Evolutionary conservation across 148 eudicot species (phyloP), one percentile per base, ranked within the genome.

Genomic region (Drosera capensis): DNA sequence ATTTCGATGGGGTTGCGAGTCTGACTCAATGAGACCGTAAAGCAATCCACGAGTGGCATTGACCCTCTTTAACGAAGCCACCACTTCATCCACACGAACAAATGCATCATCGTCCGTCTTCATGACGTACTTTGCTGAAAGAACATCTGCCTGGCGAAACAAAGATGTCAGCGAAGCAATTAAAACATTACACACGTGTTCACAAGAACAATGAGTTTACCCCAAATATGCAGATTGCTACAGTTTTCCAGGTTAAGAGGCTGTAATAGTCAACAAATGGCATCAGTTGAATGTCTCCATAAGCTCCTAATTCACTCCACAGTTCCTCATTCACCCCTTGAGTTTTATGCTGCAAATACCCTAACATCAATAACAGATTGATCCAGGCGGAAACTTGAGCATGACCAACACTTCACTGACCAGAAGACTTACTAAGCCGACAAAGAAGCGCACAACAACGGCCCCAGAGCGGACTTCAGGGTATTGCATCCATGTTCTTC

Each of bases 401-500:
- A n/a, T n/a, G n/a, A n/a, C n/a, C n/a, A n/a, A n/a, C n/a, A n/a
- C n/a, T n/a, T n/a, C n/a, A n/a, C 23, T 17, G 14, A 19, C 7
- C 23, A 5, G 13, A 49, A 28, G 18, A 70, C 97, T 75, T 47
- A 90, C 97, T 86, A 90, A 65, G 54, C 97, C 97, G 60, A 90
- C 97, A 65, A 90, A 90, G 65, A 90, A 90, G 25, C 93, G 97
- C 43, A 80, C 93, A 25, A 79, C 95, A 55, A 78, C 87, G 40
- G 68, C 58, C 42, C 95, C 97, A 3, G 84, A 73, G 16, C 84
- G 83, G 46, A 90, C 97, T 56, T 67, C 68, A 43, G 77, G 66
- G 60, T 78, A 90, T 56, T 90, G 97, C 95, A 90, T 90, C 97
- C 97, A 90, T 8, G 97, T 80, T 53, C 97, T 78, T 48, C 97